These are phyloP conservation scores for Gremmenia infestans DNA, from an alignment of 2,329 filamentous ascomycete genomes.

Conservation along the genomic window DNA sequence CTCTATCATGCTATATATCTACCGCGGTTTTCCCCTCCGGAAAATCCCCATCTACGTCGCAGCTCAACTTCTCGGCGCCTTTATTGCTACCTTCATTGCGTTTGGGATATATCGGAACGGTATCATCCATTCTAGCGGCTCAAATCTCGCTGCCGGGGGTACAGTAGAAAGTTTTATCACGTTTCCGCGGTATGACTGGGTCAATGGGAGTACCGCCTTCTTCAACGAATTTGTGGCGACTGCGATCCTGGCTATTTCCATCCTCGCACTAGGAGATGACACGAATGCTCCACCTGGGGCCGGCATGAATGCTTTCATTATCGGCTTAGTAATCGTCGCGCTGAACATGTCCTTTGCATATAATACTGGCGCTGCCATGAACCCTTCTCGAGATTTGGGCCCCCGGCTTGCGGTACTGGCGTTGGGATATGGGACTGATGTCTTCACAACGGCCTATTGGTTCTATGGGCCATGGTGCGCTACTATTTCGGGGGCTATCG, in stretches of 20 bases:
- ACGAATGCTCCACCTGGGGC: slow-evolving; percentile 44
- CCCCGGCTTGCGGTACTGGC: slow-evolving; percentile 42
- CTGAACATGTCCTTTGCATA: slow-evolving; percentile 38
- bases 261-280: slow-evolving; percentile 43
- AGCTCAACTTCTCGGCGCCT: slow-evolving; percentile 48
- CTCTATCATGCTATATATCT: slow-evolving; percentile 42
- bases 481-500: slow-evolving; percentile 35
- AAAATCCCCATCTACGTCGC: slow-evolving; percentile 46
- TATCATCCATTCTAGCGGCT: slow-evolving; percentile 26
- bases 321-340: slow-evolving; percentile 39
- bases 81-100: slow-evolving; percentile 43
- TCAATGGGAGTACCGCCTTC: slow-evolving; percentile 37
- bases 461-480: slow-evolving; percentile 41
- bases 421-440: slow-evolving; percentile 39
- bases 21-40: slow-evolving; percentile 47
- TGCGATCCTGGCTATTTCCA: slow-evolving; percentile 35
- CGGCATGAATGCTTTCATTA: slow-evolving; percentile 46
- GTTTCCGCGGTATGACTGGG: slow-evolving; percentile 36
- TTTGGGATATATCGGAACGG: slow-evolving; percentile 39
- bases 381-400: slow-evolving; percentile 46
- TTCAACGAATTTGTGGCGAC: slow-evolving; percentile 44
- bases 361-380: slow-evolving; percentile 44
- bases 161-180: slow-evolving; percentile 41
- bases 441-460: slow-evolving; percentile 38
- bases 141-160: slow-evolving; percentile 20